These are phyloP conservation scores for Globisporangium orthogonon DNA, from an alignment of 352 stramenopile species.

Conservation along the genomic window DNA sequence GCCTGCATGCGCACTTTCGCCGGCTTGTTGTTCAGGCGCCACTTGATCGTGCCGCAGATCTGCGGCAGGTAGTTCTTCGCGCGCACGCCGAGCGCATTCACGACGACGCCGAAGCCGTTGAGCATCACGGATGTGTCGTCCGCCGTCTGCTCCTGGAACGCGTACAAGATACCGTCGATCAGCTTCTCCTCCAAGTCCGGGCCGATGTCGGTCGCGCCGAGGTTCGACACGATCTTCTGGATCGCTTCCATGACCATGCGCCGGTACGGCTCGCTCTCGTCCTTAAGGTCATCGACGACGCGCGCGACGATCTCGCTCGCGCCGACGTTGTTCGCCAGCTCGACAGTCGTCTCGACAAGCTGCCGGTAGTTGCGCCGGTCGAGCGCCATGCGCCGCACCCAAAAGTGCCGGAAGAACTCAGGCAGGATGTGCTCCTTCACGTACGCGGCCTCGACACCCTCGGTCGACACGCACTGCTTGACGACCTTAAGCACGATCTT, in stretches of 20 bases:
- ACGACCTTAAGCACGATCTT: conserved; percentile 96
- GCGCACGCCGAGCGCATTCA: conserved; percentile 96
- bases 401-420: conserved; percentile 99
- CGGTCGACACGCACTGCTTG: conserved; percentile 97
- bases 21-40: conserved; percentile 98
- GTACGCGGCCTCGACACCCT: conserved; percentile 97
- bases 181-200: conserved; percentile 97
- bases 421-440: conserved; percentile 97
- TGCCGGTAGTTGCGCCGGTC: conserved; percentile 98
- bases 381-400: conserved; percentile 97
- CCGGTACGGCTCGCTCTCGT: conserved; percentile 98
- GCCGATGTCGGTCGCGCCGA: conserved; percentile 95
- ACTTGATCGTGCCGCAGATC: conserved; percentile 99
- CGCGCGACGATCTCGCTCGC: conserved; percentile 96
- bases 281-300: conserved; percentile 99
- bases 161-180: conserved; percentile 99
- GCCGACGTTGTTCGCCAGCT: conserved; percentile 99
- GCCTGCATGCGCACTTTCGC: conserved; percentile 99
- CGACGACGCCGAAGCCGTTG: conserved; percentile 97
- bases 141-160: conserved; percentile 97
- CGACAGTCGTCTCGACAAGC: conserved; percentile 98
- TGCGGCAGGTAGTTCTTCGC: conserved; percentile 98
- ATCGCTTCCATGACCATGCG: conserved; percentile 99
- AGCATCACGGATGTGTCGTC: conserved; percentile 95
- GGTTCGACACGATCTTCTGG: conserved; percentile 96